Conservation (phyloP, 345 rosid genomes). For the Dimocarpus longan region DNA sequence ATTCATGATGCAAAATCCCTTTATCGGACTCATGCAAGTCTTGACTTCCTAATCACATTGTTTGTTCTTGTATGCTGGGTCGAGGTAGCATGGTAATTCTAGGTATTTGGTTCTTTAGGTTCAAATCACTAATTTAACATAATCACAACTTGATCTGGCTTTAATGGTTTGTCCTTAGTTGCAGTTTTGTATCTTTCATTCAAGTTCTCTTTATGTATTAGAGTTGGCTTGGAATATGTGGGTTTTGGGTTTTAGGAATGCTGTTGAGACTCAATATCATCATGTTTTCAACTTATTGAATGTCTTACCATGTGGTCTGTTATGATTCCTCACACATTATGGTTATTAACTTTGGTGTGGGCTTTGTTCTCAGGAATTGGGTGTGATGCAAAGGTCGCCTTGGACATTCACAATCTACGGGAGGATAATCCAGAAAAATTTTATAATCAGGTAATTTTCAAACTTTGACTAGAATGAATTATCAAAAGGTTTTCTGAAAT, state of each 20-base stretch:
- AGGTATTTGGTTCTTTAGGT: constrained; percentile 3
- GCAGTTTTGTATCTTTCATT: neutral
- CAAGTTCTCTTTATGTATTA: neutral
- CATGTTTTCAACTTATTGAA: neutral
- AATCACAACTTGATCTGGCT: neutral
- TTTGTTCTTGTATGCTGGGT: neutral
- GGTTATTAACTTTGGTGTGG: neutral
- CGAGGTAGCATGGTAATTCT: neutral
- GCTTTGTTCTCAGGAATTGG: constrained; percentile 59
- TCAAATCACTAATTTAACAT: neutral
- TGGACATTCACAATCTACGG: constrained; percentile 79
- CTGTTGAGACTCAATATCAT: constrained; percentile 1
- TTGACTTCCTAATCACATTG: neutral
- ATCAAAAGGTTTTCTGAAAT: constrained; percentile 14
- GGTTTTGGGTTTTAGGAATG: neutral
- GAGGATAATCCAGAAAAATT: constrained; percentile 89
- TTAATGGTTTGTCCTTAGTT: neutral
- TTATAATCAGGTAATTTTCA: constrained; percentile 64
- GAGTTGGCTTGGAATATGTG: neutral
- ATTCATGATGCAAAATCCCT: neutral
- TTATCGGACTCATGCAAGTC: constrained; percentile 2
- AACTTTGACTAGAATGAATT: constrained; percentile 6
- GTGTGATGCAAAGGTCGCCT: constrained; percentile 92
- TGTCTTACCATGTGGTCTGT: neutral
- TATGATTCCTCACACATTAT: constrained; percentile 1